A percentile compares a stretch with the other conserved stretches of the same genome.
These are phyloP conservation scores for Monosporascus sp. DNA, from an alignment of 2,329 filamentous ascomycete genomes.

Conservation along the genomic window DNA sequence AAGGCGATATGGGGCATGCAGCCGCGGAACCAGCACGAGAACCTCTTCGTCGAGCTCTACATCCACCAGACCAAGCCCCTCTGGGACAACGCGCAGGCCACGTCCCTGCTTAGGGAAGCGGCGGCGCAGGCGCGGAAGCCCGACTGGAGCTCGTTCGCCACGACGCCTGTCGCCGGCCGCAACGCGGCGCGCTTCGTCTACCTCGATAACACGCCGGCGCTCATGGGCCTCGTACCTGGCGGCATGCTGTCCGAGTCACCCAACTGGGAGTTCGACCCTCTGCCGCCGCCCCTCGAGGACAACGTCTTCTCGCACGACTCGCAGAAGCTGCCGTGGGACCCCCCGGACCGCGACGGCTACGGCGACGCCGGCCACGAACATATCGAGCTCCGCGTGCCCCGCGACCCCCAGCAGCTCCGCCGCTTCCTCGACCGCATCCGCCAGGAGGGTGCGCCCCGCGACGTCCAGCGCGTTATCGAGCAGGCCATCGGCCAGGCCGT, in stretches of 20 bases:
- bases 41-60: constrained; percentile 72
- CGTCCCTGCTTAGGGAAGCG: constrained; percentile 63
- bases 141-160: constrained; percentile 33
- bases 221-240: constrained; percentile 66
- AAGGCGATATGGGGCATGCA: constrained; percentile 77
- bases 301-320: constrained; percentile 46
- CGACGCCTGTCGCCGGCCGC: constrained; percentile 33
- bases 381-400: constrained; percentile 1
- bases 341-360: constrained; percentile 7
- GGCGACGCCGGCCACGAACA: neutral
- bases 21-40: constrained; percentile 59
- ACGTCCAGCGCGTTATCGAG: constrained; percentile 14
- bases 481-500: constrained; percentile 11
- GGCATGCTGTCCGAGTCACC: constrained; percentile 59
- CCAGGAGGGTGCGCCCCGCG: constrained; percentile 13
- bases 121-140: constrained; percentile 51
- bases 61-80: constrained; percentile 71
- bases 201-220: constrained; percentile 66
- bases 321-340: constrained; percentile 39
- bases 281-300: constrained; percentile 61
- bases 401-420: constrained; percentile 8
- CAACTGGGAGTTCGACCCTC: constrained; percentile 74
- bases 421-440: constrained; percentile 15
- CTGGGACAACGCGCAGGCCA: constrained; percentile 76
- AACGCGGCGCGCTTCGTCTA: constrained; percentile 71